Evolutionary conservation across 768 basidiomycete genomes (phyloP).

Genomic region (Rhizopogon vulgaris): DNA sequence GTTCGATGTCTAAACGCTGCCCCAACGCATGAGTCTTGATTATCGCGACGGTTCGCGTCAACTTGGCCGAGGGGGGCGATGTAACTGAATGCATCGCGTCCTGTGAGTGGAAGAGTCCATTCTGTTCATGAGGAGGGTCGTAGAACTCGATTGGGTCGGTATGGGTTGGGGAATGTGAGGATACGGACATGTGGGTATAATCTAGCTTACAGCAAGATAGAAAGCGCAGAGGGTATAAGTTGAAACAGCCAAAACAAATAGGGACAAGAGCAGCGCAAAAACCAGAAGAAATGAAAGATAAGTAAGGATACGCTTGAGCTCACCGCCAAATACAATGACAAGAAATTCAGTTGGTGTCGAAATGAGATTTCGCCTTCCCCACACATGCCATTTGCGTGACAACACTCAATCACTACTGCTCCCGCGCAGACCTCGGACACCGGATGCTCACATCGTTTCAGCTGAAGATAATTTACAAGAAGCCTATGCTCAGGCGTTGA

Average conservation of each 20-base stretch:
- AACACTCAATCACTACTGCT: background rate
- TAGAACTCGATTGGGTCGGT: slow-evolving; percentile 13
- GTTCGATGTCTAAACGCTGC: slow-evolving; percentile 76
- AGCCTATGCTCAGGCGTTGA: background rate
- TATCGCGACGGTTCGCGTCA: slow-evolving; percentile 71
- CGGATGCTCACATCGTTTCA: background rate
- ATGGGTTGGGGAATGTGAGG: slow-evolving; percentile 9
- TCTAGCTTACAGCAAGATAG: slow-evolving; percentile 4
- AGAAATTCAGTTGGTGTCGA: slow-evolving; percentile 4
- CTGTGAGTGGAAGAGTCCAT: slow-evolving; percentile 1
- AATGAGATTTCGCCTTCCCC: background rate
- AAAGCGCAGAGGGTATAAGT: slow-evolving; percentile 5
- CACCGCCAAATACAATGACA: background rate
- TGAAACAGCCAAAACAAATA: slow-evolving; percentile 15
- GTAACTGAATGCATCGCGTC: slow-evolving; percentile 2
- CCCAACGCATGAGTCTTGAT: slow-evolving; percentile 76
- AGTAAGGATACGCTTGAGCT: slow-evolving; percentile 2
- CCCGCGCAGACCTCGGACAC: slow-evolving; percentile 16
- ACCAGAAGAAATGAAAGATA: slow-evolving; percentile 13
- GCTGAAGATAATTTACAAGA: background rate
- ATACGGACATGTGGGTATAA: slow-evolving; percentile 15
- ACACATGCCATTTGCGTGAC: background rate
- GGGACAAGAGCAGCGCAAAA: slow-evolving; percentile 10
- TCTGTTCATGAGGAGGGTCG: slow-evolving; percentile 5
- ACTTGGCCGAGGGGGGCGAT: slow-evolving; percentile 7